phyloP scores from a whole-genome alignment of 108 stramenopile species.

The Stephanodiscus minutulus region DNA sequence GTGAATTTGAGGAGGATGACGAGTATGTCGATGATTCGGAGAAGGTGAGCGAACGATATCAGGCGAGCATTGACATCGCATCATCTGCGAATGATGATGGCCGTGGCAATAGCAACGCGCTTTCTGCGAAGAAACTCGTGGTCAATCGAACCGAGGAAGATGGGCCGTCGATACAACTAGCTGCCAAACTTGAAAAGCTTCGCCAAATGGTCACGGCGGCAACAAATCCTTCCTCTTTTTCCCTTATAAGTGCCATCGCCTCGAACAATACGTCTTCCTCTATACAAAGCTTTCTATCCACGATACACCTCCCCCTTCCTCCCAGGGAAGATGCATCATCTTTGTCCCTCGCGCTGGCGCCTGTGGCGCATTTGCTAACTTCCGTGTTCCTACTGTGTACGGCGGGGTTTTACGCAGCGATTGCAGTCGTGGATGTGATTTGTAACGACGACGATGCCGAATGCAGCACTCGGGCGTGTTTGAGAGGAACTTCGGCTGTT shows the following conservation, averaged over 20 bases:
- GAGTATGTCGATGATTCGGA: background rate
- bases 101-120: background rate
- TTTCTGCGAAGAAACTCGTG: background rate
- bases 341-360: conserved; percentile 28
- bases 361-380: conserved; percentile 37
- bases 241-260: background rate
- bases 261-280: background rate
- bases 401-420: conserved; percentile 24
- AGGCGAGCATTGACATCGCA: background rate
- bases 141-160: conserved; percentile 9
- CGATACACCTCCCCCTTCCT: conserved; percentile 43
- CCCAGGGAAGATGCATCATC: conserved; percentile 37
- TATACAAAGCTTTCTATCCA: conserved; percentile 9
- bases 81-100: background rate
- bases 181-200: conserved; percentile 19
- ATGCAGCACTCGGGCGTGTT: conserved; percentile 23
- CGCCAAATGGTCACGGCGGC: conserved; percentile 22
- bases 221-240: conserved; percentile 2
- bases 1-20: background rate
- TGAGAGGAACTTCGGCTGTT: conserved; percentile 22
- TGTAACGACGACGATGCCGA: conserved; percentile 32
- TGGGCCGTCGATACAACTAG: conserved; percentile 8
- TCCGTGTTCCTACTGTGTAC: conserved; percentile 25
- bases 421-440: conserved; percentile 35
- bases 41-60: background rate